These are phyloP conservation scores for Dorcoceras hygrometricum DNA, from an alignment of 257 asterid species.

Conservation along the genomic window DNA sequence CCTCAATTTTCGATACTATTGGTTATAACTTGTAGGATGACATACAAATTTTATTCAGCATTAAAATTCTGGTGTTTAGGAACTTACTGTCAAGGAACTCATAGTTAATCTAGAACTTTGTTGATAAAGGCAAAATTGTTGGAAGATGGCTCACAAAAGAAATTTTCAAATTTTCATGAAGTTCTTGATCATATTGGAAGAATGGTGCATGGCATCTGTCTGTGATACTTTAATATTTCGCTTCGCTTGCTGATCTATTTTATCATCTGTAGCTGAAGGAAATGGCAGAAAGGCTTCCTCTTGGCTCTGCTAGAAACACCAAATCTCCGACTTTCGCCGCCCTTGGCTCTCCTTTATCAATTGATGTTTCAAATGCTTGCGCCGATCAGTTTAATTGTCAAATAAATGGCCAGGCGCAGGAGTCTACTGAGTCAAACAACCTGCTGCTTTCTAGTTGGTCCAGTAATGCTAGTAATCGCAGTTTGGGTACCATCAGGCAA, in stretches of 20 bases:
- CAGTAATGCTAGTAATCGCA: constrained; percentile 36
- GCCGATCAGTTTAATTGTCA: constrained; percentile 39
- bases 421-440: constrained; percentile 39
- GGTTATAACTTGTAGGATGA: neutral
- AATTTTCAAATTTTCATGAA: neutral
- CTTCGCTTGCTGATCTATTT: constrained; percentile 24
- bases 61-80: neutral
- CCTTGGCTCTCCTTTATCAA: constrained; percentile 29
- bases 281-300: constrained; percentile 73
- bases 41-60: neutral
- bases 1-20: neutral
- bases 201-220: constrained; percentile 2
- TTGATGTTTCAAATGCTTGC: constrained; percentile 41
- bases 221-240: constrained; percentile 7
- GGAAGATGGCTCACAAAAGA: neutral
- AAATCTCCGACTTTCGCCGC: constrained; percentile 50
- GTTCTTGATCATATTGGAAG: neutral
- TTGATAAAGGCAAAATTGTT: neutral
- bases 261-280: constrained; percentile 52
- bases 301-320: constrained; percentile 57
- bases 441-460: constrained; percentile 46
- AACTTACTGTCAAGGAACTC: neutral
- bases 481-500: constrained; percentile 41
- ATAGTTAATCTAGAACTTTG: neutral
- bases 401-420: constrained; percentile 38